Evolutionary conservation across 2,329 filamentous ascomycete species (phyloP).

Genomic region (Microsporum ferrugineum): DNA sequence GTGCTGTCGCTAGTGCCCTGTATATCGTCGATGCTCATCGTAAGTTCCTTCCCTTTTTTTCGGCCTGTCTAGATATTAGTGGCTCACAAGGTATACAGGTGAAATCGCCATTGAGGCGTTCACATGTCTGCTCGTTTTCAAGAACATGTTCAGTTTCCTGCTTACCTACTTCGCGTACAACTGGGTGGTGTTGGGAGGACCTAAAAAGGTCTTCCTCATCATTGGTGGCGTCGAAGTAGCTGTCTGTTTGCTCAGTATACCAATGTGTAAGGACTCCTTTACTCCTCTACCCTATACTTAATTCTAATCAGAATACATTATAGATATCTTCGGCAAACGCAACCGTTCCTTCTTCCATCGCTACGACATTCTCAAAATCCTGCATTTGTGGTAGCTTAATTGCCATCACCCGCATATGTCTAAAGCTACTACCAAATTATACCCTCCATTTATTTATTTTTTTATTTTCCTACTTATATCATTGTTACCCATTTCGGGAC

Average conservation of each 20-base stretch:
- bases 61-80: background rate
- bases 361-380: slow-evolving; percentile 55
- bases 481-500: background rate
- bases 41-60: slow-evolving; percentile 32
- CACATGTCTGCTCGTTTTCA: slow-evolving; percentile 83
- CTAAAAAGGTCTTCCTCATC: slow-evolving; percentile 52
- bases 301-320: background rate
- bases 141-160: slow-evolving; percentile 83
- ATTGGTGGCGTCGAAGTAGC: slow-evolving; percentile 67
- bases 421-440: background rate
- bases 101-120: slow-evolving; percentile 79
- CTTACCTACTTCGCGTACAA: slow-evolving; percentile 75
- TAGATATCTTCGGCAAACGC: slow-evolving; percentile 68
- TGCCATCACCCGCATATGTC: background rate
- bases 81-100: slow-evolving; percentile 36
- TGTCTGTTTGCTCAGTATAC: slow-evolving; percentile 62
- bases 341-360: slow-evolving; percentile 63
- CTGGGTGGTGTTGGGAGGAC: slow-evolving; percentile 57
- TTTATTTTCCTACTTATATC: background rate
- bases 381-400: slow-evolving; percentile 13
- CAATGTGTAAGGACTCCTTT: slow-evolving; percentile 56
- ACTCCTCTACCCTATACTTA: background rate
- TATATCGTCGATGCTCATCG: slow-evolving; percentile 92
- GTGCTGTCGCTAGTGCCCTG: slow-evolving; percentile 70
- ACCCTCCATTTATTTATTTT: background rate